Percentiles rank a stretch among this genome's conserved stretches.
These are phyloP conservation scores for Pugionium cornutum DNA, from an alignment of 345 rosid genomes.

Conservation along the genomic window DNA sequence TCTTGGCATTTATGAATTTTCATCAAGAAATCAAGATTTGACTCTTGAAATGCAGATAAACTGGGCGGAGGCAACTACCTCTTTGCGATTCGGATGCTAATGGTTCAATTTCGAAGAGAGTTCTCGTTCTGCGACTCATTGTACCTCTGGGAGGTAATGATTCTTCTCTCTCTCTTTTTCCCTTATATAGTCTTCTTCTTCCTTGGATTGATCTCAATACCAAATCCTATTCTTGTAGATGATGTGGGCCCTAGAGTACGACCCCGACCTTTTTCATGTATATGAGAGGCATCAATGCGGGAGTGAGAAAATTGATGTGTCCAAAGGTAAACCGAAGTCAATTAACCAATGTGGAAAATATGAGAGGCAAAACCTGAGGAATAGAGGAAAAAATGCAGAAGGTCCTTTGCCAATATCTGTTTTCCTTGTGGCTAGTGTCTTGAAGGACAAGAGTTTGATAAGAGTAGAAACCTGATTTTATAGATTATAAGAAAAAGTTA, in stretches of 20 bases:
- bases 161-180: slow-evolving; percentile 17
- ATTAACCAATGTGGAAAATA: slow-evolving; percentile 74
- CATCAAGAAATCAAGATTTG: not conserved
- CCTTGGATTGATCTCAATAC: slow-evolving; percentile 13
- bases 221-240: slow-evolving; percentile 49
- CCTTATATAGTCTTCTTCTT: slow-evolving; percentile 5
- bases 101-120: slow-evolving; percentile 97
- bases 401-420: slow-evolving; percentile 90
- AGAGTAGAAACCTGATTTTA: too few species aligned
- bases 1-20: not conserved
- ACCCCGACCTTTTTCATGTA: slow-evolving; percentile 65
- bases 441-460: slow-evolving; percentile 98
- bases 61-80: slow-evolving; percentile 96
- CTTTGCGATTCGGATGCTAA: slow-evolving; percentile 94
- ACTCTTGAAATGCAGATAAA: slow-evolving; percentile 53
- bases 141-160: slow-evolving; percentile 94
- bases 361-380: slow-evolving; percentile 85
- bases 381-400: slow-evolving; percentile 48
- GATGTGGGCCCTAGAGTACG: slow-evolving; percentile 99
- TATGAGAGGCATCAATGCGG: slow-evolving; percentile 63
- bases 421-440: slow-evolving; percentile 93
- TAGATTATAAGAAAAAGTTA: too few species aligned
- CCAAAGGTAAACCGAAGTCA: slow-evolving; percentile 64
- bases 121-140: slow-evolving; percentile 93
- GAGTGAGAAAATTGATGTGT: slow-evolving; percentile 49